Evolutionary conservation across 306 rosid genomes (phyloP).

Genomic region (Mimosa pudica): DNA sequence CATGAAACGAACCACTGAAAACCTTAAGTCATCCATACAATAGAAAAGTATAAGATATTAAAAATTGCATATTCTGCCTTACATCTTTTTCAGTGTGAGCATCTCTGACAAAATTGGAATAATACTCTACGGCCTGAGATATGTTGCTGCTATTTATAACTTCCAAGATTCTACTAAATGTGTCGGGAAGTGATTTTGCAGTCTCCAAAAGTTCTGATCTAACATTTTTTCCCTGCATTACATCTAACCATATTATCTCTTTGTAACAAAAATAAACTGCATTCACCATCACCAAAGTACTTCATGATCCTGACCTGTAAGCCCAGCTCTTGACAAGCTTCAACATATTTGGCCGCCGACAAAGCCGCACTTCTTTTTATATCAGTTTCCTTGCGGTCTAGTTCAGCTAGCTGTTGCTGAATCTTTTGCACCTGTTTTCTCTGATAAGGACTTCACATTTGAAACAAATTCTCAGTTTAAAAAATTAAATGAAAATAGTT

Average conservation of each 20-base stretch:
- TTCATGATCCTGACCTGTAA: not conserved
- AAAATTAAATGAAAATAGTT: not conserved
- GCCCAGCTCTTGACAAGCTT: slow-evolving; percentile 90
- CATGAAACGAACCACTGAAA: not conserved
- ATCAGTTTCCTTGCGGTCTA: slow-evolving; percentile 95
- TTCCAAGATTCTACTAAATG: not conserved
- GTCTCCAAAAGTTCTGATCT: slow-evolving; percentile 2
- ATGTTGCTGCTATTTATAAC: not conserved
- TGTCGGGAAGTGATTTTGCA: slow-evolving; percentile 9
- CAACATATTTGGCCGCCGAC: slow-evolving; percentile 75
- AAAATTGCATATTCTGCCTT: not conserved
- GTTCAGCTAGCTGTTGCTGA: slow-evolving; percentile 87
- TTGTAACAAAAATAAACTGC: not conserved
- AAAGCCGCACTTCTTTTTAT: slow-evolving; percentile 80
- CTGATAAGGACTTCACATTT: slow-evolving; percentile 75
- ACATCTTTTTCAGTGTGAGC: slow-evolving; percentile 12
- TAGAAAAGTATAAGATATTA: not conserved
- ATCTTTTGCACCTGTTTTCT: slow-evolving; percentile 92
- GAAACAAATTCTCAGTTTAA: slow-evolving; percentile 20
- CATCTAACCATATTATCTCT: not conserved
- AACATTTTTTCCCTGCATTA: not conserved
- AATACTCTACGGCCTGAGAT: not conserved
- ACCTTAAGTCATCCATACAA: not conserved
- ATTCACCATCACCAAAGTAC: not conserved
- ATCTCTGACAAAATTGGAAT: slow-evolving; percentile 3